phyloP scores from a whole-genome alignment of 2,329 filamentous ascomycete species.

The Cercospora nicotianae region DNA sequence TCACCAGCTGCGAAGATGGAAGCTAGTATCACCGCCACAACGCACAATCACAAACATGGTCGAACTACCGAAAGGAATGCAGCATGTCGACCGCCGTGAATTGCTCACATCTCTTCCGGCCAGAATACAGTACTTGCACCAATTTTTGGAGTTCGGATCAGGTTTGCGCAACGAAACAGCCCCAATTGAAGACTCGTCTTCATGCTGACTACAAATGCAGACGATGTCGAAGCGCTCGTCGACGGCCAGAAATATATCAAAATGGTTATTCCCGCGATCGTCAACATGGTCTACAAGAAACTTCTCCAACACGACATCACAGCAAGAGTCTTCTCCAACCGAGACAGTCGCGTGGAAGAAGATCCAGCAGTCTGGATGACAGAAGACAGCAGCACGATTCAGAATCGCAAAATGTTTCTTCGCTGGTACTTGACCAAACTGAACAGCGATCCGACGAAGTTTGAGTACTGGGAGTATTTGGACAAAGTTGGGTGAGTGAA shows the following conservation, averaged over 20 bases:
- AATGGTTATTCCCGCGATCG: slow-evolving; percentile 76
- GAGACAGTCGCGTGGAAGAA: slow-evolving; percentile 55
- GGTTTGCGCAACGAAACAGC: background rate
- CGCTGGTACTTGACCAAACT: background rate
- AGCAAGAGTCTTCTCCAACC: slow-evolving; percentile 68
- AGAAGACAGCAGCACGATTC: background rate
- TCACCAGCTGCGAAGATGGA: background rate
- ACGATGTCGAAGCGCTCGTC: slow-evolving; percentile 58
- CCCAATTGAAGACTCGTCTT: background rate
- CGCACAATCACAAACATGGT: background rate
- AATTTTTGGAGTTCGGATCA: background rate
- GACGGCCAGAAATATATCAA: slow-evolving; percentile 74
- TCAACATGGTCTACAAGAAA: slow-evolving; percentile 83
- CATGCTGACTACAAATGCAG: background rate
- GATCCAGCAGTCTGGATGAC: background rate
- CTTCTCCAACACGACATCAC: slow-evolving; percentile 80
- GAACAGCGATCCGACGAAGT: background rate
- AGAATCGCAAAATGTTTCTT: background rate
- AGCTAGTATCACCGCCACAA: background rate
- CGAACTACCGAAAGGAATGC: background rate
- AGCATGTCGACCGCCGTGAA: background rate
- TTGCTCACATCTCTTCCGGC: background rate
- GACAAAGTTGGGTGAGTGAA: background rate
- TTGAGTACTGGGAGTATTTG: background rate
- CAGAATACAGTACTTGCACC: background rate